Percentiles rank a stretch among this genome's conserved stretches.
Conservation (phyloP, 2,329 filamentous ascomycete genomes). For the Colletotrichum simmondsii region DNA sequence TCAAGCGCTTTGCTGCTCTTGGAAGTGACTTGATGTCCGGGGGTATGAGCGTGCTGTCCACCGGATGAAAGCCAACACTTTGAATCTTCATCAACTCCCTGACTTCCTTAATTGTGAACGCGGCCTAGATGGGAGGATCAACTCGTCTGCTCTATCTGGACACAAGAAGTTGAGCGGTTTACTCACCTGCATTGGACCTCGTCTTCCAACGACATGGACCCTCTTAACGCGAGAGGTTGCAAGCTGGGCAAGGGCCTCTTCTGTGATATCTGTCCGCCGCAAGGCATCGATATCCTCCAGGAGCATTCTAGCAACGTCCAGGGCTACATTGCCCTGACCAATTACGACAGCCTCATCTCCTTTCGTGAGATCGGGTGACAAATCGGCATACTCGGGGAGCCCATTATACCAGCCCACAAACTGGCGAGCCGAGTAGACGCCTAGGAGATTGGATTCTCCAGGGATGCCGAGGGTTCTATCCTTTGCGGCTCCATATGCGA, state of each 20-base stretch:
- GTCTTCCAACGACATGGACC: constrained; percentile 87
- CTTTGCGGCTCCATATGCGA: constrained; percentile 90
- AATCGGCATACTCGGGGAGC: constrained; percentile 79
- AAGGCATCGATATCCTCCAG: constrained; percentile 80
- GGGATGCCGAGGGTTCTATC: constrained; percentile 83
- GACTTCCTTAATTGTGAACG: constrained; percentile 95
- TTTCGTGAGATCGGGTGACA: constrained; percentile 78
- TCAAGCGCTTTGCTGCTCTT: constrained; percentile 79
- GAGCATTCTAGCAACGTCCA: constrained; percentile 92
- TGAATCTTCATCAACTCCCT: constrained; percentile 87
- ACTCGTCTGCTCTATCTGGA: neutral
- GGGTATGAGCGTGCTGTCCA: constrained; percentile 75
- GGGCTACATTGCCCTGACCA: constrained; percentile 94
- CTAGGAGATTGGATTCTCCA: constrained; percentile 78
- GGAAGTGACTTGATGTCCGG: constrained; percentile 75
- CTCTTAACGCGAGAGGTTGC: constrained; percentile 78
- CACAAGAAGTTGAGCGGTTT: neutral
- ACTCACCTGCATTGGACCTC: constrained; percentile 86
- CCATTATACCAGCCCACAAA: constrained; percentile 99
- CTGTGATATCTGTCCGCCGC: constrained; percentile 87
- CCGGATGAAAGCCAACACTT: constrained; percentile 75
- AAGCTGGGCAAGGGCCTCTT: constrained; percentile 81
- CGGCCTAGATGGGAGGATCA: constrained; percentile 67
- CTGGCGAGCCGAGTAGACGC: constrained; percentile 87
- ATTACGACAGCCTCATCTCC: constrained; percentile 89